A percentile compares a stretch with the other conserved stretches of the same genome.
Evolutionary conservation across 192 early-diverging fungal genomes (phyloP).

Genomic region (Umbelopsis vinacea): DNA sequence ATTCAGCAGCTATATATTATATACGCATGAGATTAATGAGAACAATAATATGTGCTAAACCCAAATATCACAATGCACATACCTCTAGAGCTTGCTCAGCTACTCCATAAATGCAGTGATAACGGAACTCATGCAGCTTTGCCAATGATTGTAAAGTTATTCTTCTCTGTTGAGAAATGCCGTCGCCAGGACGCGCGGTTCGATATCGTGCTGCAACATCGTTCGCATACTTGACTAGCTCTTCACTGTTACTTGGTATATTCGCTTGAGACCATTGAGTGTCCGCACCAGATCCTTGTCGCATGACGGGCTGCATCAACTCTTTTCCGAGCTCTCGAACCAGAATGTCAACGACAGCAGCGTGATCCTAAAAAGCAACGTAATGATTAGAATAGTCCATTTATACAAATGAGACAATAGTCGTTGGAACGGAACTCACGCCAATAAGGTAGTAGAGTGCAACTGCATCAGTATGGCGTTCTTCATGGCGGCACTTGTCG

Average conservation of each 20-base stretch:
- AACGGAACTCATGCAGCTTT: conserved; percentile 19
- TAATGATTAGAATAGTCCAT: not conserved
- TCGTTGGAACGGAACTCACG: not conserved
- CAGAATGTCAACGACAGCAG: not conserved
- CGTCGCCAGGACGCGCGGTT: not conserved
- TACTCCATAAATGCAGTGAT: conserved; percentile 5
- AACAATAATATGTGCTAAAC: not conserved
- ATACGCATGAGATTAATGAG: not conserved
- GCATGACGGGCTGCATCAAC: conserved; percentile 10
- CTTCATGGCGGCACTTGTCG: conserved; percentile 3
- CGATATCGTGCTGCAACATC: conserved; percentile 1
- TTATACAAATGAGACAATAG: not conserved
- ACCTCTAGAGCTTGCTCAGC: conserved; percentile 14
- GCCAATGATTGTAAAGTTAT: conserved; percentile 1
- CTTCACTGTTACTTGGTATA: conserved; percentile 15
- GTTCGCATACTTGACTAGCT: conserved; percentile 10
- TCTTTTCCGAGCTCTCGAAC: conserved; percentile 18
- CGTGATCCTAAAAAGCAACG: not conserved
- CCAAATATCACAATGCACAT: not conserved
- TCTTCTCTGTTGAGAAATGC: not conserved
- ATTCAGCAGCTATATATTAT: not conserved
- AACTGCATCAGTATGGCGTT: conserved; percentile 7
- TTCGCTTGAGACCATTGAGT: not conserved
- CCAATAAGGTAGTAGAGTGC: conserved; percentile 1
- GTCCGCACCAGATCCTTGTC: not conserved